Conservation (phyloP, 1,284 basidiomycete genomes). For the Porogramme epimiltina region DNA sequence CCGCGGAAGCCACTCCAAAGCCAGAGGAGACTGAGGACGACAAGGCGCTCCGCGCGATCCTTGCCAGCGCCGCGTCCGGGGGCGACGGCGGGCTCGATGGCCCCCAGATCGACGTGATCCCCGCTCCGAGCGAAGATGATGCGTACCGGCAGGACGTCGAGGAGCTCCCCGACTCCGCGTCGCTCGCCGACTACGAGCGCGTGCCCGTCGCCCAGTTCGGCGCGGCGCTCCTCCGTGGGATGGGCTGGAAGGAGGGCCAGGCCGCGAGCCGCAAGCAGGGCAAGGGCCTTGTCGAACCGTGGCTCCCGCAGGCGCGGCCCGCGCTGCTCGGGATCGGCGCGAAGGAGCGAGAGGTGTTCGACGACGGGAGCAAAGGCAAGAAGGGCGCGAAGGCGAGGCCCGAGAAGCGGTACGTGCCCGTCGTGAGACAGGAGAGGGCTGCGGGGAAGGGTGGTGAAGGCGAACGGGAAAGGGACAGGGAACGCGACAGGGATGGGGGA, state of each 20-base stretch:
- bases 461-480: constrained; percentile 24
- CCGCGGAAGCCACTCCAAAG: constrained; percentile 32
- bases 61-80: constrained; percentile 47
- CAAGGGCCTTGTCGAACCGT: constrained; percentile 63
- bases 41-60: constrained; percentile 70
- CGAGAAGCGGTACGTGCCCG: constrained; percentile 76
- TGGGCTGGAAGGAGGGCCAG: constrained; percentile 93
- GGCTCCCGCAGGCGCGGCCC: constrained; percentile 80
- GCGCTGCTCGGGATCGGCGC: constrained; percentile 90
- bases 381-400: constrained; percentile 42
- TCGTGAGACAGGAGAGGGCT: constrained; percentile 60
- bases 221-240: constrained; percentile 89
- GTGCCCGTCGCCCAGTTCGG: constrained; percentile 95
- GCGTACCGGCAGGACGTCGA: constrained; percentile 81
- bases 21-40: constrained; percentile 70
- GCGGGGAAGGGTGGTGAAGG: constrained; percentile 26
- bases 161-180: constrained; percentile 75
- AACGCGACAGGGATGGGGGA: constrained; percentile 12
- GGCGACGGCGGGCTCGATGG: constrained; percentile 41
- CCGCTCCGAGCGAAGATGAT: constrained; percentile 71
- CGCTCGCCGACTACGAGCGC: constrained; percentile 86
- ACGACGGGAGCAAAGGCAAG: constrained; percentile 62
- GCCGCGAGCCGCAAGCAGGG: constrained; percentile 59
- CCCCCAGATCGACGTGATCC: constrained; percentile 51
- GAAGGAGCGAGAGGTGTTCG: constrained; percentile 74